Evolutionary conservation across 202 grass and related monocot genomes (phyloP), one percentile per base, ranked within the genome.

Genomic region (Zoysia matrella): DNA sequence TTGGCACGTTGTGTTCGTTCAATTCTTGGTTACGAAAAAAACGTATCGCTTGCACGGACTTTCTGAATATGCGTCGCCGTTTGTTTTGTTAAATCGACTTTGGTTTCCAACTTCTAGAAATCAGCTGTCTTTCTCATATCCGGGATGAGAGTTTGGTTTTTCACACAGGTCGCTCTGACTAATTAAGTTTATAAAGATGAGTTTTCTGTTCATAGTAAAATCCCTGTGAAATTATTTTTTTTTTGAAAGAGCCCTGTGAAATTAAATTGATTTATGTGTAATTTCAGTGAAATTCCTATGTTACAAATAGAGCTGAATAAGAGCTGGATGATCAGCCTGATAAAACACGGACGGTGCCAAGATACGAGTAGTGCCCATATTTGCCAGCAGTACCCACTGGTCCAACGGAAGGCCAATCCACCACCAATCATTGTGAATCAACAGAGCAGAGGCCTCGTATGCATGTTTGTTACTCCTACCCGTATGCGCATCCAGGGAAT

Each of bases 401-500:
- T 87, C 88, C 88, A 76, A 67, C 52, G 77, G 89, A 86, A 90
- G 64, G 78, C 67, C 66, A 47, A 61, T 80, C 74, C 88, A 61
- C 57, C 45, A 5, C 5, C 89, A 82, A 94, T 94, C 79, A 94
- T 94, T 89, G 89, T 82, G 78, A 73, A 22, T 22, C 22, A 88
- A 65, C 83, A 91, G 92, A 68, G 65, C 82, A 67, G 65, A 77
- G 57, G 41, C 41, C 54, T 60, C 55, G 43, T 7, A 18, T 18
- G 52, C 22, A 22, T 22, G 22, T 22, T 22, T 22, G 22, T 22
- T 22, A 22, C 22, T 22, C 52, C 15, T 55, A 52, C 8, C 7
- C 50, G 50, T 52, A 55, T 55, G 52, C 62, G 40, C 36, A 13
- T 11, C 22, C 47, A 14, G 50, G 12, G 60, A 76, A 30, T 22